Base-by-base conservation (phyloP, 345 rosid genomes). In the Citrus sp. region DNA sequence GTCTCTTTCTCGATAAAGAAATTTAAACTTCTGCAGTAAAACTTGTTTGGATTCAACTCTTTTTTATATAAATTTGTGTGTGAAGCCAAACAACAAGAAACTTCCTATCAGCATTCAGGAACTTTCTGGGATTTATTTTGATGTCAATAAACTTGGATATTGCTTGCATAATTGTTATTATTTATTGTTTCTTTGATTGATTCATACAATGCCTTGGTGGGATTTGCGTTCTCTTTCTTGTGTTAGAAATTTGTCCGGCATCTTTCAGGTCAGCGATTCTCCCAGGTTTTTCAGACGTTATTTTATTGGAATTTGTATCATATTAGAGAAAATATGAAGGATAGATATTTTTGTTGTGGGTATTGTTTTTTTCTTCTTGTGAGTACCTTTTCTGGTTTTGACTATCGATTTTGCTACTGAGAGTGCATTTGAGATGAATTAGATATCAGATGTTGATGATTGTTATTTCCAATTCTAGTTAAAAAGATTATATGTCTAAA, bases 141-240 rank as follows among this genome's bases (percentile, higher is more conserved):
- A 67, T 59, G 25, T 32, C 54, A 71, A 19, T 66, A 19, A 54
- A 42, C 76, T 78, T 24, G 77, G 59, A 27, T 74, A 59, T 34
- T 28, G 12, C 37, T 49, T 69, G 73, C 73, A 19, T 46, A 46
- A 46, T 46, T 46, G 51, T 34, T 49, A 16, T 77, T 77, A 9
- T 74, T 24, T 61, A 9, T 74, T n/a, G 55, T 51, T 40, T 55
- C 30, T 54, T 68, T 64, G 30, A 51, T 77, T 79, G 63, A 61
- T 72, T 72, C 59, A 34, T 70, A 37, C 69, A 79, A 82, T 84
- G 89, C 76, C 83, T 74, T 63, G 83, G 78, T 79, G 86, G 88
- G 72, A 64, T 80, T 81, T 77, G 21, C 66, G 40, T 55, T 80
- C 70, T 73, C 78, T 85, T 69, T 69, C 84, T 72, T 46, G 76